Conservation (phyloP, 2,329 filamentous ascomycete species). For the Fusarium sp. region DNA sequence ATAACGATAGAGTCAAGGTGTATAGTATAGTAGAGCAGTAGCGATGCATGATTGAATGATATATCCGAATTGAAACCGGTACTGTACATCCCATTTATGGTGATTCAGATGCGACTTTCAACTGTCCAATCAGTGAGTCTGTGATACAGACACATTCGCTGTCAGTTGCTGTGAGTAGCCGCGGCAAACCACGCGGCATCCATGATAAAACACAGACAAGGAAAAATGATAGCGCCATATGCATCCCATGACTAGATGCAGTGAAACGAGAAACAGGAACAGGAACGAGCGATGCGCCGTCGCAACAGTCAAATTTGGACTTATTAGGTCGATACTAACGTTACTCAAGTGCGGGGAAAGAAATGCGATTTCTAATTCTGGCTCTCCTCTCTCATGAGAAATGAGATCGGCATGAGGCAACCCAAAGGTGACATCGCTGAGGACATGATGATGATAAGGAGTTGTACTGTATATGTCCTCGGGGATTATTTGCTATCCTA, state of each 20-base stretch:
- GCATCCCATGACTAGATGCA: background rate
- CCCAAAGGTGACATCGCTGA: slow-evolving; percentile 4
- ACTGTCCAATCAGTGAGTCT: background rate
- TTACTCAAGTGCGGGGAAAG: slow-evolving; percentile 5
- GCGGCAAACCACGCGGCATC: slow-evolving; percentile 6
- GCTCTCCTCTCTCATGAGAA: background rate
- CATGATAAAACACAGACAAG: background rate
- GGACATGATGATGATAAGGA: slow-evolving; percentile 23
- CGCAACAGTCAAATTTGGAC: background rate
- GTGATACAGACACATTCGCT: background rate
- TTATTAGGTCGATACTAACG: background rate
- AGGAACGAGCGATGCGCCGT: background rate
- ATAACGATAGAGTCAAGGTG: slow-evolving; percentile 2
- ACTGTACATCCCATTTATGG: background rate
- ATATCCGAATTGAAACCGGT: background rate
- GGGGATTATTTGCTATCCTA: background rate
- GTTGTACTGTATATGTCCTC: background rate
- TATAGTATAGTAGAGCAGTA: background rate
- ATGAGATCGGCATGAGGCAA: slow-evolving; percentile 17
- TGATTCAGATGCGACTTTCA: background rate
- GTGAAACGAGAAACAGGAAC: slow-evolving; percentile 10
- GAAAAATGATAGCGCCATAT: background rate
- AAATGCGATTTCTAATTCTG: slow-evolving; percentile 1
- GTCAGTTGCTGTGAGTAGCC: slow-evolving; percentile 4
- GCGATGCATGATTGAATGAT: slow-evolving; percentile 17